phyloP scores from a whole-genome alignment of 345 rosid species.

The Lepidium aucheri region DNA sequence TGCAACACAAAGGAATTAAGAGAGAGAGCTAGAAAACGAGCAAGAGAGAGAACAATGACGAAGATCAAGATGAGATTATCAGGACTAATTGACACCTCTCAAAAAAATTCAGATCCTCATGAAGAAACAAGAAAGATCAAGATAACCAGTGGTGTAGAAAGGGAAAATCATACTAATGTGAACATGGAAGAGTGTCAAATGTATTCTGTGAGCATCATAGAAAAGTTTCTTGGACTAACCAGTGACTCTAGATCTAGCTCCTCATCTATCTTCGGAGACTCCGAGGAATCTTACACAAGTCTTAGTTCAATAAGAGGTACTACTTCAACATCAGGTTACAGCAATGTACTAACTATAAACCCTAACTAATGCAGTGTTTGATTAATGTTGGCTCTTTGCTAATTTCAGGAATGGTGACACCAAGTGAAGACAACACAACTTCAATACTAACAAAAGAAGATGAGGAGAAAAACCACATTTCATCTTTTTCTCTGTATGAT shows the following conservation, averaged over 20 bases:
- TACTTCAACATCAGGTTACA: constrained; percentile 2
- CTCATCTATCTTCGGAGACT: constrained; percentile 15
- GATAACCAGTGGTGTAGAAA: constrained; percentile 11
- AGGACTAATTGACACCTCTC: constrained; percentile 7
- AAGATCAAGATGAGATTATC: constrained; percentile 38
- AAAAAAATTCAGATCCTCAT: constrained; percentile 13
- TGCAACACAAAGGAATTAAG: constrained; percentile 33
- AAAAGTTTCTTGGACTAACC: constrained; percentile 46
- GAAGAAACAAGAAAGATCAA: constrained; percentile 36
- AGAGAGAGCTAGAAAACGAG: constrained; percentile 60
- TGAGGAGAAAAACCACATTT: constrained; percentile 21
- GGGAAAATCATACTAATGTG: constrained; percentile 13
- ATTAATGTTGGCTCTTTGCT: not conserved
- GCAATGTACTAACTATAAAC: not conserved
- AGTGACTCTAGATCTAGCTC: constrained; percentile 19
- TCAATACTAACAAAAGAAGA: constrained; percentile 1
- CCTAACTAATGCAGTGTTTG: not conserved
- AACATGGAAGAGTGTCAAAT: constrained; percentile 26
- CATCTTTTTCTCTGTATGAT: constrained; percentile 18
- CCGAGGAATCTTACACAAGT: constrained; percentile 20
- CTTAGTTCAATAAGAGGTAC: constrained; percentile 9
- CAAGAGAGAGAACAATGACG: constrained; percentile 58
- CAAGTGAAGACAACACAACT: constrained; percentile 14
- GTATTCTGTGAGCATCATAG: constrained; percentile 39
- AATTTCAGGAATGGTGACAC: constrained; percentile 12